phyloP scores from a whole-genome alignment of 2,329 filamentous ascomycete species.

The Colletotrichum sp. region DNA sequence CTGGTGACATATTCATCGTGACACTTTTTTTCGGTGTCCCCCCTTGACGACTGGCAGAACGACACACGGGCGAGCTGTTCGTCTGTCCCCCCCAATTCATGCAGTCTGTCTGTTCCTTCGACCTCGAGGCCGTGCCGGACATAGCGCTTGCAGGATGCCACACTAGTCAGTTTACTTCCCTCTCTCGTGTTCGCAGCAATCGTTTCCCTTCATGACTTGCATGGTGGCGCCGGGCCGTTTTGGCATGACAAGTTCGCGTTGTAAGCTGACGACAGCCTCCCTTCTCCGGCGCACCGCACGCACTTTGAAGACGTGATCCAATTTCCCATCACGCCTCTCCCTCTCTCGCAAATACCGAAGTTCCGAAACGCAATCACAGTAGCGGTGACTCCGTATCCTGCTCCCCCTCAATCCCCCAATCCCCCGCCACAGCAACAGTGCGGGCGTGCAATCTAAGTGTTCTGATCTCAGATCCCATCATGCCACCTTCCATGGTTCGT shows the following conservation, averaged over 20 bases:
- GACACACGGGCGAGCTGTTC: background rate
- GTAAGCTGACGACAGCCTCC: background rate
- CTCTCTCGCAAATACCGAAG: background rate
- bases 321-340: background rate
- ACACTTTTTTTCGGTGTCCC: background rate
- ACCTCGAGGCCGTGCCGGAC: background rate
- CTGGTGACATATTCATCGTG: conserved; percentile 7
- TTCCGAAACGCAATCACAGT: background rate
- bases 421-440: background rate
- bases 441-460: background rate
- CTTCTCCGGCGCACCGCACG: background rate
- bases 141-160: background rate
- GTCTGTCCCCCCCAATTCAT: background rate
- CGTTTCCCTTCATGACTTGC: background rate
- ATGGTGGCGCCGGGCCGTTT: background rate
- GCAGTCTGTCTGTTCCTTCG: background rate
- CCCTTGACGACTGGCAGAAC: background rate
- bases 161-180: background rate
- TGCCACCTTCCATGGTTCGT: background rate
- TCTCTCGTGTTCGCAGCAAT: background rate
- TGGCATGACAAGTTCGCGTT: background rate
- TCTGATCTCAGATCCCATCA: conserved; percentile 1
- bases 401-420: background rate
- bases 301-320: background rate
- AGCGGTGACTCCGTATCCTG: background rate